Base-by-base conservation (phyloP, 768 basidiomycete genomes). In the Psilocybe cyanescens region DNA sequence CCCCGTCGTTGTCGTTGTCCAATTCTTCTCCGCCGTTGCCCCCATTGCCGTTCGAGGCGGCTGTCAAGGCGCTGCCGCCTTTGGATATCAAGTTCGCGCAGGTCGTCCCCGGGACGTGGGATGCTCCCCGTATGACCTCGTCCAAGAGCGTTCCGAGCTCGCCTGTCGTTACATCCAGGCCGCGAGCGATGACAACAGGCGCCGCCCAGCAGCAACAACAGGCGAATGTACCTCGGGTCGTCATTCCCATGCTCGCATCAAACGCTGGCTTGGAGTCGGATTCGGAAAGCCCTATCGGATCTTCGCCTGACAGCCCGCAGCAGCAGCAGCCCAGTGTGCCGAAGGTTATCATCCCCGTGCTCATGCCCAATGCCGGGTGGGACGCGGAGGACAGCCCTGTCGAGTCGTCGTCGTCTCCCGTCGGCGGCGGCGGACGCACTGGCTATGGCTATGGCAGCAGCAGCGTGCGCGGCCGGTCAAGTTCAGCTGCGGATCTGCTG, bases 91-190 rank as follows among this genome's bases (percentile, higher is more conserved):
- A 44, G 14, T n/a, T 44, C 2, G n/a, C 41, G 14, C 11, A 16
- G 9, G 41, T 44, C n/a, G 41, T 44, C 4, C 41, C 8, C 5
- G 41, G 41, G 4, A 11, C 41, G 14, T 44, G 41, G 41, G 37
- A 39, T 8, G 41, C 41, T 19, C 19, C 14, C 41, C 41, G 41
- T 12, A 44, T 39, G 14, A 4, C 28, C 5, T 19, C 45, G 46
- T 33, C 55, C n/a, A 57, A 54, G 49, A 62, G 55, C 29, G 50
- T 45, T n/a, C 61, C 55, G 29, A 57, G 55, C 52, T 62, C 61
- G 41, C 57, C 61, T n/a, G 45, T 44, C 3, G 4, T n/a, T 17
- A 8, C 24, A 24, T 24, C 53, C 1, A 4, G 55, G 9, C 14
- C 55, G 8, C 39, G 35, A 46, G 54, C 47, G 28, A 30, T 60